A percentile compares a stretch with the other conserved stretches of the same genome.
Evolutionary conservation across 1,284 basidiomycete genomes (phyloP).

Genomic region (Cronartium ribicola): DNA sequence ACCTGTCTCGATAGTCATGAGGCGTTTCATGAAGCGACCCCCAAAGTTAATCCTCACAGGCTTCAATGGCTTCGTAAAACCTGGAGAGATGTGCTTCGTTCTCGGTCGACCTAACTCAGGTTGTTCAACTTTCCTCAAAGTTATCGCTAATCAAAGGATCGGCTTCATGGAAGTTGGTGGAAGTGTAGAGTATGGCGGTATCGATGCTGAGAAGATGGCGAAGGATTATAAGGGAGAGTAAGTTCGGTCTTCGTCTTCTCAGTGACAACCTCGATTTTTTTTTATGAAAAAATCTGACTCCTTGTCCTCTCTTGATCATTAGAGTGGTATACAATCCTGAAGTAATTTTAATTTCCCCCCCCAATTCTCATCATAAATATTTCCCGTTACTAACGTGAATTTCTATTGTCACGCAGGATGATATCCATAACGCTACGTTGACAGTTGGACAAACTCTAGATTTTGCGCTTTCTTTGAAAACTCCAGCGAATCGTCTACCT

Average conservation of each 20-base stretch:
- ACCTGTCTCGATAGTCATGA: neutral
- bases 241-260: no score
- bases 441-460: slow-evolving; percentile 65
- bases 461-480: slow-evolving; percentile 63
- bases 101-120: slow-evolving; percentile 76
- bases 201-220: slow-evolving; percentile 49
- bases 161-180: slow-evolving; percentile 64
- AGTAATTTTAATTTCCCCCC: no score
- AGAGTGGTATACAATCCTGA: slow-evolving; percentile 68
- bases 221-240: slow-evolving; percentile 40
- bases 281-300: no score
- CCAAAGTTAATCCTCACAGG: neutral
- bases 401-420: no score
- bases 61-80: slow-evolving; percentile 46
- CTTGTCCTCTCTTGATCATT: no score
- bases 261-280: no score
- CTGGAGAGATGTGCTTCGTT: slow-evolving; percentile 64
- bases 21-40: slow-evolving; percentile 3
- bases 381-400: no score
- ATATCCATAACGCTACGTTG: slow-evolving; percentile 69
- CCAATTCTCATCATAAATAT: no score
- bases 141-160: slow-evolving; percentile 63
- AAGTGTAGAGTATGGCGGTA: slow-evolving; percentile 64
- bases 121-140: slow-evolving; percentile 69
- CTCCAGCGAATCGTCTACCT: slow-evolving; percentile 57